Evolutionary conservation across 768 basidiomycete genomes (phyloP).

Genomic region (Sutorius australiensis): DNA sequence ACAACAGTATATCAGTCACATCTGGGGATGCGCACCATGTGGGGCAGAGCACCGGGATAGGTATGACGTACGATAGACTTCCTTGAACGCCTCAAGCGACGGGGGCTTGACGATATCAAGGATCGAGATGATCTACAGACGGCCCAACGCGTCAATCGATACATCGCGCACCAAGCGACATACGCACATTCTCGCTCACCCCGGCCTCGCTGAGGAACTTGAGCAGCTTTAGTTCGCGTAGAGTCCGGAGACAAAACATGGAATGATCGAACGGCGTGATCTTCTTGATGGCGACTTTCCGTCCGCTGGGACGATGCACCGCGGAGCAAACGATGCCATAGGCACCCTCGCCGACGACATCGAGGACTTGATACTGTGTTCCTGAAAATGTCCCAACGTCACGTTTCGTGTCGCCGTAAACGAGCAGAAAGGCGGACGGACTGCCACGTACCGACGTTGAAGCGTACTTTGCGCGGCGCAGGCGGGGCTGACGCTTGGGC

Average conservation of each 20-base stretch:
- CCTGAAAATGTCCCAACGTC: slow-evolving; percentile 36
- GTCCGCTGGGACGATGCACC: slow-evolving; percentile 77
- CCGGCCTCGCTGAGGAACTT: slow-evolving; percentile 85
- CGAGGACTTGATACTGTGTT: slow-evolving; percentile 78
- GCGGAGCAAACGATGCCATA: slow-evolving; percentile 97
- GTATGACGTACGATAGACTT: slow-evolving; percentile 64
- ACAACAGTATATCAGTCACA: slow-evolving; percentile 1
- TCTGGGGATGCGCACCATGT: neutral
- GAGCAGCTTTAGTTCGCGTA: slow-evolving; percentile 79
- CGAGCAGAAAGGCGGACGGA: neutral
- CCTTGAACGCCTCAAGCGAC: slow-evolving; percentile 79
- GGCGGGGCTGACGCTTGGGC: slow-evolving; percentile 41
- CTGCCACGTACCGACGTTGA: slow-evolving; percentile 67
- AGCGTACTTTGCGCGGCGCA: slow-evolving; percentile 79
- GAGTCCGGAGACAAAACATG: slow-evolving; percentile 90
- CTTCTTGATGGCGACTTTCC: slow-evolving; percentile 96
- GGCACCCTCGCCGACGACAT: slow-evolving; percentile 87
- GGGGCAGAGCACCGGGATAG: neutral
- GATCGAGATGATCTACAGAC: slow-evolving; percentile 75
- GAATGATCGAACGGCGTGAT: slow-evolving; percentile 94
- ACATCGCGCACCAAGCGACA: neutral
- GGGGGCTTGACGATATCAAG: slow-evolving; percentile 84
- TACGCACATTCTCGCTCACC: slow-evolving; percentile 78
- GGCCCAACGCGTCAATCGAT: neutral
- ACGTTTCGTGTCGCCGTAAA: neutral